Percentiles rank a stretch among this genome's conserved stretches.
Conservation (phyloP, 2,329 filamentous ascomycete genomes). For the Calonectria fujianensis region DNA sequence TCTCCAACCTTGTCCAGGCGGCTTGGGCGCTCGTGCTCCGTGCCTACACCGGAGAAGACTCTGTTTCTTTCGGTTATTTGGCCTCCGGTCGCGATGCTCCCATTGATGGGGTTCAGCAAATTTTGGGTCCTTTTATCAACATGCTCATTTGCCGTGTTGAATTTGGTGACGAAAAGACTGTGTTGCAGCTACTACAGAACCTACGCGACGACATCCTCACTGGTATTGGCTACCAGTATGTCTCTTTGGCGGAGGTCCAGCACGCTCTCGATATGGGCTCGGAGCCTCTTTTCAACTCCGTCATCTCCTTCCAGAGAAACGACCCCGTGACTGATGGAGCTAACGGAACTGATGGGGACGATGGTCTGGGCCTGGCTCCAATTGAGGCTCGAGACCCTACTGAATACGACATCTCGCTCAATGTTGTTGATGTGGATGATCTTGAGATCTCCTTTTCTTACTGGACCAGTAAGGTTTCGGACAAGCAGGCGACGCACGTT, state of each 20-base stretch:
- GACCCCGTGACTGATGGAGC: constrained; percentile 7
- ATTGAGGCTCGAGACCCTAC: constrained; percentile 19
- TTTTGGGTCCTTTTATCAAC: constrained; percentile 8
- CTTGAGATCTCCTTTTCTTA: constrained; percentile 21
- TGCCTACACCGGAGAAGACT: constrained; percentile 13
- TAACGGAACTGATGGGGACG: neutral
- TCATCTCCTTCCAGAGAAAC: constrained; percentile 14
- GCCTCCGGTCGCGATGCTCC: constrained; percentile 19
- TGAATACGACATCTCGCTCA: constrained; percentile 18
- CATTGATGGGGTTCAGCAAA: constrained; percentile 3
- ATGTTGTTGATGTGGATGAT: constrained; percentile 16
- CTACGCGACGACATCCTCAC: constrained; percentile 13
- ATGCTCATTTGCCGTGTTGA: constrained; percentile 19
- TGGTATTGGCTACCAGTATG: constrained; percentile 18
- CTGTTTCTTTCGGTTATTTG: constrained; percentile 11
- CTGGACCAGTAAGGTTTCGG: constrained; percentile 15
- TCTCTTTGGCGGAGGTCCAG: constrained; percentile 6
- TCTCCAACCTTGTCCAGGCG: constrained; percentile 17
- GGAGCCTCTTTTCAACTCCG: constrained; percentile 11
- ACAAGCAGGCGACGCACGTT: constrained; percentile 2
- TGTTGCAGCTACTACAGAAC: neutral
- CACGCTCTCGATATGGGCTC: constrained; percentile 11
- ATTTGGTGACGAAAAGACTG: neutral
- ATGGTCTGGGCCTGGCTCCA: neutral
- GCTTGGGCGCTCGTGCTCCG: constrained; percentile 12